Evolutionary conservation across 1,284 basidiomycete genomes (phyloP).

Genomic region (Trichosporon faecale): DNA sequence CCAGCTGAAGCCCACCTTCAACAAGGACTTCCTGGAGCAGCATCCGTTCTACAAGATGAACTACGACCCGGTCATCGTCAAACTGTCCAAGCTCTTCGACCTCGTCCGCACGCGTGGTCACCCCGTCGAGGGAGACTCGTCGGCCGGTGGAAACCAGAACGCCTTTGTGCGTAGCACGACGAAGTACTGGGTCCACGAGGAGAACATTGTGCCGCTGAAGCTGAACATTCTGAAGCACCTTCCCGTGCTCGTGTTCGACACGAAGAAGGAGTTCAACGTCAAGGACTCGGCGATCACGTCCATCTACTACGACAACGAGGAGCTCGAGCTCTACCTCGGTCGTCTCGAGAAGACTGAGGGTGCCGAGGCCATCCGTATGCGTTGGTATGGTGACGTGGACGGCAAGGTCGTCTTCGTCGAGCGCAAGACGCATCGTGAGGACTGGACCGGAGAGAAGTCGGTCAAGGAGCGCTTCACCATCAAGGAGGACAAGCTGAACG

Average conservation of each 20-base stretch:
- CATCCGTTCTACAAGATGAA: slow-evolving; percentile 79
- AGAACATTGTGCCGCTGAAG: slow-evolving; percentile 94
- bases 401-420: slow-evolving; percentile 87
- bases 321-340: slow-evolving; percentile 95
- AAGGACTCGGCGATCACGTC: slow-evolving; percentile 73
- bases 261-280: slow-evolving; percentile 87
- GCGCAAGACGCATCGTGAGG: slow-evolving; percentile 97
- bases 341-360: slow-evolving; percentile 98
- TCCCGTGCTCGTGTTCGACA: slow-evolving; percentile 91
- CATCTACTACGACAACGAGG: slow-evolving; percentile 75
- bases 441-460: slow-evolving; percentile 99
- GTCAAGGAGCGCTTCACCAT: slow-evolving; percentile 98
- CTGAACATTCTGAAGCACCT: slow-evolving; percentile 89
- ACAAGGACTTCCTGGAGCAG: slow-evolving; percentile 88
- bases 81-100: slow-evolving; percentile 92
- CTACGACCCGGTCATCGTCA: slow-evolving; percentile 84
- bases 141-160: slow-evolving; percentile 90
- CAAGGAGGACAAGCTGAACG: slow-evolving; percentile 92
- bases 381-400: slow-evolving; percentile 95
- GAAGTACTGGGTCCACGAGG: slow-evolving; percentile 98
- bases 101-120: slow-evolving; percentile 93
- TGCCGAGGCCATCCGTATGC: slow-evolving; percentile 89
- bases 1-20: slow-evolving; percentile 60
- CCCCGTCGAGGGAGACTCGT: slow-evolving; percentile 87
- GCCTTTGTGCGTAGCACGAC: slow-evolving; percentile 97